Evolutionary conservation across 441 rosid genomes (phyloP).

Genomic region (Isatis lusitanica): DNA sequence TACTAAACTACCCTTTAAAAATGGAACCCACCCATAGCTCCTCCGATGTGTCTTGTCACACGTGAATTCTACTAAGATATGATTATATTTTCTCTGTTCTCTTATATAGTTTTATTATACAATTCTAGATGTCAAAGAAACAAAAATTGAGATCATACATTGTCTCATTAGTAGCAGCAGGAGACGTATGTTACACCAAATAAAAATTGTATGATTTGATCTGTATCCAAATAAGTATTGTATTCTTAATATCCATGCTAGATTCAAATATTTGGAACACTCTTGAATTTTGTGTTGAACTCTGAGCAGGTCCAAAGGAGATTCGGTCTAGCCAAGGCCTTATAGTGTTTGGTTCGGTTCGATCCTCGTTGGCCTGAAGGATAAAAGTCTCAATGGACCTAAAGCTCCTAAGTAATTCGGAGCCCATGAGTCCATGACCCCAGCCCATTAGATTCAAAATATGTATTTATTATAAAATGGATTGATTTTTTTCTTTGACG

Average conservation of each 20-base stretch:
- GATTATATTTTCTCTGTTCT: background rate
- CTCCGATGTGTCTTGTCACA: conserved; percentile 32
- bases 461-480: background rate
- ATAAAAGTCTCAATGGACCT: background rate
- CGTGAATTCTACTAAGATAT: conserved; percentile 28
- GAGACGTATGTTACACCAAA: too few relatives aligned
- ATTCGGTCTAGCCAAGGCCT: too few relatives aligned
- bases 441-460: background rate
- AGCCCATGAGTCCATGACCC: background rate
- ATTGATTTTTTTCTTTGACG: too few relatives aligned
- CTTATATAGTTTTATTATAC: background rate
- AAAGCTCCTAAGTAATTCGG: background rate
- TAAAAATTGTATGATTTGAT: too few relatives aligned
- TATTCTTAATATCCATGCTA: too few relatives aligned
- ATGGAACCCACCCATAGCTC: background rate
- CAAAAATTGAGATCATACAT: background rate
- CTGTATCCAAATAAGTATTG: too few relatives aligned
- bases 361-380: background rate
- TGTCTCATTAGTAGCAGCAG: too few relatives aligned
- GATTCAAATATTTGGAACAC: too few relatives aligned
- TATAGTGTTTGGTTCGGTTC: background rate
- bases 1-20: background rate
- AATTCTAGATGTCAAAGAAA: background rate
- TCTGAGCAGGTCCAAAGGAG: too few relatives aligned
- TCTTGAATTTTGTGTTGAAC: too few relatives aligned